These are phyloP conservation scores for Leptographium galeiforme DNA, from an alignment of 2,329 filamentous ascomycete genomes.

Conservation along the genomic window DNA sequence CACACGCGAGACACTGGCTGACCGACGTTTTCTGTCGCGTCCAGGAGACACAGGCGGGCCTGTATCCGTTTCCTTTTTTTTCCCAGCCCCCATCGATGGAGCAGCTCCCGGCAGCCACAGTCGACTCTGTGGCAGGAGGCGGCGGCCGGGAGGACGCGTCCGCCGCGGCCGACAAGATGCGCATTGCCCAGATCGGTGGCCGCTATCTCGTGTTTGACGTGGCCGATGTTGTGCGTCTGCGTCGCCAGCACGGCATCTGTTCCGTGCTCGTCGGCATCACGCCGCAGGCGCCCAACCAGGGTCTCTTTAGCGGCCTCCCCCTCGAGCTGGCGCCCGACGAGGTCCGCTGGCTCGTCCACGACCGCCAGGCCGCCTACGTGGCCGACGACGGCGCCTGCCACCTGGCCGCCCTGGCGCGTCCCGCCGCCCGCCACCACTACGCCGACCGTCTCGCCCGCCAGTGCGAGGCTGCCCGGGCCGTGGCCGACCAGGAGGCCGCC, in stretches of 20 bases:
- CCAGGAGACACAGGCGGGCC: background rate
- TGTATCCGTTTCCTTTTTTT: background rate
- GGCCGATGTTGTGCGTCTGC: constrained; percentile 62
- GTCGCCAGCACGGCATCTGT: constrained; percentile 70
- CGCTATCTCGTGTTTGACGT: constrained; percentile 86
- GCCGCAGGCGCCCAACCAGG: constrained; percentile 87
- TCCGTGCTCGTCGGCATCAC: constrained; percentile 78
- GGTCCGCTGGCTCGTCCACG: constrained; percentile 65
- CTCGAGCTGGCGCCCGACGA: constrained; percentile 87
- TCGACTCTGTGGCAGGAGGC: background rate
- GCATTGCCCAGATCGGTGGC: constrained; percentile 67
- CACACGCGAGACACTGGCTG: background rate
- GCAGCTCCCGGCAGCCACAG: background rate
- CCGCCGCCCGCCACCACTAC: constrained; percentile 48
- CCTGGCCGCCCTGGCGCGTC: constrained; percentile 44
- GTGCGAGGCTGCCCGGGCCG: constrained; percentile 26
- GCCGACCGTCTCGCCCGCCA: constrained; percentile 39
- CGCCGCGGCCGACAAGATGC: constrained; percentile 34
- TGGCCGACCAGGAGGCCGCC: constrained; percentile 22
- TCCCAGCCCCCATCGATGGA: background rate
- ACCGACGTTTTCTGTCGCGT: background rate
- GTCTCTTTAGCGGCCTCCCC: constrained; percentile 80
- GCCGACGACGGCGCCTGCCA: constrained; percentile 73
- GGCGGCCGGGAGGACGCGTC: background rate
- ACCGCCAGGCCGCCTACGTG: constrained; percentile 62